phyloP scores from a whole-genome alignment of 164 flowering plant genomes.

The Euptelea pleiosperma region DNA sequence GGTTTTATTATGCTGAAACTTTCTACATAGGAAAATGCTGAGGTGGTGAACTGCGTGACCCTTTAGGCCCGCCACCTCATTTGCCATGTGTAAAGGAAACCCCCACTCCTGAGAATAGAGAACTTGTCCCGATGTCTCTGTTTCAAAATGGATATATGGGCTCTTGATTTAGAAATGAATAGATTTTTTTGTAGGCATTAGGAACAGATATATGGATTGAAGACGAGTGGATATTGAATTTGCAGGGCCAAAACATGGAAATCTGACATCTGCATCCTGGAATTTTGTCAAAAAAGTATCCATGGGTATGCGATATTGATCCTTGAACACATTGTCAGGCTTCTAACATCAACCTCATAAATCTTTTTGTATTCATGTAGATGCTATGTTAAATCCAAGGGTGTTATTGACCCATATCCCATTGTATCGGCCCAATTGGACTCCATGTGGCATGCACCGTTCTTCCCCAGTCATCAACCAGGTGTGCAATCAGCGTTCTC shows the following conservation, averaged over 20 bases:
- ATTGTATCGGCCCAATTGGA: constrained; percentile 69
- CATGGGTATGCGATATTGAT: constrained; percentile 38
- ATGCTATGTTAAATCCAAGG: constrained; percentile 38
- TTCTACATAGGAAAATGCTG: no score
- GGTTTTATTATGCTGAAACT: no score
- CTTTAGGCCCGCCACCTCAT: background rate
- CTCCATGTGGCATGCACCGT: constrained; percentile 77
- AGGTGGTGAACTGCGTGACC: no score
- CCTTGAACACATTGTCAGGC: background rate
- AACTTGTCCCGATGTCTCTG: no score
- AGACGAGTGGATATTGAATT: constrained; percentile 5
- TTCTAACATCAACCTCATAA: background rate
- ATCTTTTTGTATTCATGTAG: constrained; percentile 26
- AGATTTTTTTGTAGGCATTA: no score
- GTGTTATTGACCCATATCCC: constrained; percentile 91
- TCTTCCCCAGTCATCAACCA: constrained; percentile 70
- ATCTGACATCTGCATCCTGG: constrained; percentile 51
- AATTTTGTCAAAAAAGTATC: constrained; percentile 62
- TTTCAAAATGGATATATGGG: no score
- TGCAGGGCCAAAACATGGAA: constrained; percentile 48
- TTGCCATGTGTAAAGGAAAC: background rate
- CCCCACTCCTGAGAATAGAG: no score
- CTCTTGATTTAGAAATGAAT: no score
- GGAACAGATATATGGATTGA: no score
- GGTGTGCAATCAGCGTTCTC: constrained; percentile 32